phyloP scores from a whole-genome alignment of 2,329 filamentous ascomycete genomes.

The Macrophomina pseudophaseolina region DNA sequence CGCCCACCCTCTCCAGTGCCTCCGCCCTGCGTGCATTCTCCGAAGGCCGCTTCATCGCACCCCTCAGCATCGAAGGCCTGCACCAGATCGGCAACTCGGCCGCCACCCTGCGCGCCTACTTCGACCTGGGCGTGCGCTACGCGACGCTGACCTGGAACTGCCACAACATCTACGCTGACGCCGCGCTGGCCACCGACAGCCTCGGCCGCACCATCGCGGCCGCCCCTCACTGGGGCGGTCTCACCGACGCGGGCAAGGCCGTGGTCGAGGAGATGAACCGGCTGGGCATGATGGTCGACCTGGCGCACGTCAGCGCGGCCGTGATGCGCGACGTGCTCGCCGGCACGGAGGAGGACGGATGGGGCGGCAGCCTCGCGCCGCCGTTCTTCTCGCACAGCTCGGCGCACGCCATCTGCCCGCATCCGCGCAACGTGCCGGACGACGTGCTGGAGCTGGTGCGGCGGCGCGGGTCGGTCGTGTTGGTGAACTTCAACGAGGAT shows the following conservation, averaged over 20 bases:
- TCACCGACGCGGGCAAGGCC: slow-evolving; percentile 70
- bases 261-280: slow-evolving; percentile 91
- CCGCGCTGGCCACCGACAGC: slow-evolving; percentile 66
- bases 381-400: slow-evolving; percentile 91
- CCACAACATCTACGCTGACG: slow-evolving; percentile 87
- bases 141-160: slow-evolving; percentile 96
- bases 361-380: slow-evolving; percentile 76
- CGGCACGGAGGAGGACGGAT: slow-evolving; percentile 58
- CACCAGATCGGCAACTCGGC: slow-evolving; percentile 91
- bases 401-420: slow-evolving; percentile 78
- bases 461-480: slow-evolving; percentile 74
- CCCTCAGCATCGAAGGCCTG: slow-evolving; percentile 66
- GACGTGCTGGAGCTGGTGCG: slow-evolving; percentile 79
- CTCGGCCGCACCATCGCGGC: slow-evolving; percentile 46
- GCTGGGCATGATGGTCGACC: slow-evolving; percentile 90
- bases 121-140: slow-evolving; percentile 82
- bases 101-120: slow-evolving; percentile 74
- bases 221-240: slow-evolving; percentile 69
- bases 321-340: slow-evolving; percentile 85
- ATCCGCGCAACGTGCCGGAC: slow-evolving; percentile 89
- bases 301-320: slow-evolving; percentile 77
- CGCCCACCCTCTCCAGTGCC: slow-evolving; percentile 63
- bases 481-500: slow-evolving; percentile 86
- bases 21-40: slow-evolving; percentile 63
- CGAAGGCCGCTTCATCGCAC: slow-evolving; percentile 39